Evolutionary conservation across 768 basidiomycete species (phyloP).

Genomic region (Suillus subalutaceus): DNA sequence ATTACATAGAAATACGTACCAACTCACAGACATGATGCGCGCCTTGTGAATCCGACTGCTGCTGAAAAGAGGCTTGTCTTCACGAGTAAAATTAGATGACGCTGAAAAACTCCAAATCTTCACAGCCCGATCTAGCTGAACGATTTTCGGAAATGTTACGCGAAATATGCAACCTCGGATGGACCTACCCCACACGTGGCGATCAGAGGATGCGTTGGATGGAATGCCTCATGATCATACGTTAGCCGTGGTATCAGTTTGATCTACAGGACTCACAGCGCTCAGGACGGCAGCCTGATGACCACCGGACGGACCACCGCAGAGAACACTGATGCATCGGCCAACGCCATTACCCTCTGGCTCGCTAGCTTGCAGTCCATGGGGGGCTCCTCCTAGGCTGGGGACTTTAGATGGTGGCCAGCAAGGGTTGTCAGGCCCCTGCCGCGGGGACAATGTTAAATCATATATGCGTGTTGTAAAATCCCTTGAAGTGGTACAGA

Average conservation of each 20-base stretch:
- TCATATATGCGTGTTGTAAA: constrained; percentile 73
- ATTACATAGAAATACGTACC: constrained; percentile 41
- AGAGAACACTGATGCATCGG: constrained; percentile 64
- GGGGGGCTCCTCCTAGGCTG: constrained; percentile 67
- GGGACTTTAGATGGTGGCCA: constrained; percentile 56
- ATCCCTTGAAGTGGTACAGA: constrained; percentile 76
- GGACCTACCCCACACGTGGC: constrained; percentile 76
- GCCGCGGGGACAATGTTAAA: constrained; percentile 41
- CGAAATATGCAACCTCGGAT: neutral
- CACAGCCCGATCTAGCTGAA: constrained; percentile 69
- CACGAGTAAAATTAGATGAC: constrained; percentile 47
- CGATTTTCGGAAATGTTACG: neutral
- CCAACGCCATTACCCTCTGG: constrained; percentile 60
- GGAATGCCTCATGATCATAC: constrained; percentile 57
- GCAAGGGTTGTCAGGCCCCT: constrained; percentile 50
- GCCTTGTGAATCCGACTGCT: constrained; percentile 67
- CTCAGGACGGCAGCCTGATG: constrained; percentile 70
- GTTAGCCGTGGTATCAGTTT: constrained; percentile 9
- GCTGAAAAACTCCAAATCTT: constrained; percentile 73
- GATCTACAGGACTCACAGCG: constrained; percentile 46
- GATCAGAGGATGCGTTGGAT: constrained; percentile 61
- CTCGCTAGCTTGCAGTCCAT: constrained; percentile 64
- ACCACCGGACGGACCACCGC: constrained; percentile 74
- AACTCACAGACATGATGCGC: constrained; percentile 62
- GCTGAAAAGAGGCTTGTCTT: constrained; percentile 80